Conservation (phyloP, 2,329 filamentous ascomycete species). For the Zymoseptoria pseudotritici region DNA sequence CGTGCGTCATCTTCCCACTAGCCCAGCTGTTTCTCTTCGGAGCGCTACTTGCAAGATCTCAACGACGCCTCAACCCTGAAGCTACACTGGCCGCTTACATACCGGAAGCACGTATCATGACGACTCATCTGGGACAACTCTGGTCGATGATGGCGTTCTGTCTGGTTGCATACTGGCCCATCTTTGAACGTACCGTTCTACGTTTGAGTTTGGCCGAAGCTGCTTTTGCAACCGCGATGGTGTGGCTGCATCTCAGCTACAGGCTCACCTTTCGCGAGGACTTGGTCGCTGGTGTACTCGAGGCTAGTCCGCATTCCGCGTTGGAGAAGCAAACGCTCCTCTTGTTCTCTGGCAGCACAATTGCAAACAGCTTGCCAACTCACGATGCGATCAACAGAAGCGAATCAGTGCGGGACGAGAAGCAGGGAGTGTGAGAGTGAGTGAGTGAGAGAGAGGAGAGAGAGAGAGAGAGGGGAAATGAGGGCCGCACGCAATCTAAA, state of each 20-base stretch:
- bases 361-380: neutral
- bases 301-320: neutral
- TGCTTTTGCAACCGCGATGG: slow-evolving; percentile 11
- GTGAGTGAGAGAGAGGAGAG: too few relatives aligned
- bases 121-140: slow-evolving; percentile 14
- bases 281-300: neutral
- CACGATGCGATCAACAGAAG: neutral
- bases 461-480: too few relatives aligned
- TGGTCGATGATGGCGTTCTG: slow-evolving; percentile 16
- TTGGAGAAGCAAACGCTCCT: neutral
- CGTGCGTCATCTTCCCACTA: slow-evolving; percentile 16
- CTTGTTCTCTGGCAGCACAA: neutral
- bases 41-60: slow-evolving; percentile 5
- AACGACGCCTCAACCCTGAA: slow-evolving; percentile 2
- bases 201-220: slow-evolving; percentile 12
- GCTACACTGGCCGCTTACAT: slow-evolving; percentile 9
- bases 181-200: slow-evolving; percentile 2
- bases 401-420: neutral
- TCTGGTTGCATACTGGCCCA: slow-evolving; percentile 15
- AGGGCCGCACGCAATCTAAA: too few relatives aligned
- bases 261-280: slow-evolving; percentile 17
- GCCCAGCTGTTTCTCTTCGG: slow-evolving; percentile 11
- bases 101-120: slow-evolving; percentile 10
- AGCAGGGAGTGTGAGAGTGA: neutral
- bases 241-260: slow-evolving; percentile 17